Conservation (phyloP, 176 grass and related monocot genomes). For the Musa schizocarpa region DNA sequence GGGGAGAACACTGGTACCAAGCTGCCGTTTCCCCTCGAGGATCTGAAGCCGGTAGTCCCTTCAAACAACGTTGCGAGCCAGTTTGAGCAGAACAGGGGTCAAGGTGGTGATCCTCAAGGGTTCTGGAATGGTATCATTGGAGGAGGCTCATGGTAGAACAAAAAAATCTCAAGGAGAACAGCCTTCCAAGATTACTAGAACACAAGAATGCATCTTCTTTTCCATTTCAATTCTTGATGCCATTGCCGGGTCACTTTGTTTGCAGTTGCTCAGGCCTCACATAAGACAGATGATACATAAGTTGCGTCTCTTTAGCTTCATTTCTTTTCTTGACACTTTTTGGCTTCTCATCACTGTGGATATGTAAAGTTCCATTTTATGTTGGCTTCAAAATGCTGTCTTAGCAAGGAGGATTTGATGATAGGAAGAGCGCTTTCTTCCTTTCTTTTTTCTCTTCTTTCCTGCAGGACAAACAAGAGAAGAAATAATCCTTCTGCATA, state of each 20-base stretch:
- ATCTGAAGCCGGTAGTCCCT: neutral
- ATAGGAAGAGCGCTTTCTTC: neutral
- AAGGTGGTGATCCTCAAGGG: conserved; percentile 9
- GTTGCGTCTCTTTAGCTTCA: neutral
- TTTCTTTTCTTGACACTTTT: neutral
- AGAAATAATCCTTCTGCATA: no score
- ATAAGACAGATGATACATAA: neutral
- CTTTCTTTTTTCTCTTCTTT: neutral
- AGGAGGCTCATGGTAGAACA: conserved; percentile 15
- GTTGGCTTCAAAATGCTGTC: conserved; percentile 17
- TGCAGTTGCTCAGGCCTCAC: neutral
- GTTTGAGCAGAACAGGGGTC: conserved; percentile 10
- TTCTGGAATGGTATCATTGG: conserved; percentile 14
- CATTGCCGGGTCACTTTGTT: neutral
- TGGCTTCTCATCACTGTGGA: conserved; percentile 1
- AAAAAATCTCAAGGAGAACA: neutral
- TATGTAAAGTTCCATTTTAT: conserved; percentile 20
- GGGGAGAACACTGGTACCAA: neutral
- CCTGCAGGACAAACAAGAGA: no score
- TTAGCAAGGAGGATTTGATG: neutral
- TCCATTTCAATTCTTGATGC: neutral
- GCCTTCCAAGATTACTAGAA: neutral
- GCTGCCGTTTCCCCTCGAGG: conserved; percentile 12
- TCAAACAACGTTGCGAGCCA: neutral
- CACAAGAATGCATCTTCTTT: neutral